Evolutionary conservation across 164 flowering plant species (phyloP).

Genomic region (Nelumbo lutea): DNA sequence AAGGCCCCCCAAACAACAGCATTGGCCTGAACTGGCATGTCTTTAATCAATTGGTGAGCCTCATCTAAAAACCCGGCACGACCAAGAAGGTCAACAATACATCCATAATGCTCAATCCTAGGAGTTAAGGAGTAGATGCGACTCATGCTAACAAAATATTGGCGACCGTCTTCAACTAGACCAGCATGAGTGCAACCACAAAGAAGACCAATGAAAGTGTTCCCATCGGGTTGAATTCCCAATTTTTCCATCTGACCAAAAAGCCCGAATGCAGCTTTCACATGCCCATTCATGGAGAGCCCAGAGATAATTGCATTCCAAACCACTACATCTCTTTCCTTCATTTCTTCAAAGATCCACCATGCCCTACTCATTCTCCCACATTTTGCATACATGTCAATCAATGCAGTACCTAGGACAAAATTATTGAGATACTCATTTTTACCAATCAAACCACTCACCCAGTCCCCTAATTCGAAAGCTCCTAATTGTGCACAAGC

Average conservation of each 20-base stretch:
- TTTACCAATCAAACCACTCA: slow-evolving; percentile 12
- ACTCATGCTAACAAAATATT: slow-evolving; percentile 19
- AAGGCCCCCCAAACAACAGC: slow-evolving; percentile 34
- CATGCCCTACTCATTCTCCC: slow-evolving; percentile 31
- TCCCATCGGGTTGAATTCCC: slow-evolving; percentile 24
- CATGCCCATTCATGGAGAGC: slow-evolving; percentile 28
- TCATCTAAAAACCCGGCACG: slow-evolving; percentile 27
- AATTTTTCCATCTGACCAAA: slow-evolving; percentile 27
- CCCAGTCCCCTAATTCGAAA: slow-evolving; percentile 21
- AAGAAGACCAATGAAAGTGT: slow-evolving; percentile 32
- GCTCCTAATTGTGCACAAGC: slow-evolving; percentile 34
- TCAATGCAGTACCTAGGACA: slow-evolving; percentile 40
- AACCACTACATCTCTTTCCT: slow-evolving; percentile 27
- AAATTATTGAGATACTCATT: slow-evolving; percentile 23
- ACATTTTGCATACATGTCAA: slow-evolving; percentile 74
- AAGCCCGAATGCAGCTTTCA: slow-evolving; percentile 18
- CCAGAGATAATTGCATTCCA: slow-evolving; percentile 33
- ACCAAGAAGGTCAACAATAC: slow-evolving; percentile 33
- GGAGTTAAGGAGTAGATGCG: slow-evolving; percentile 17
- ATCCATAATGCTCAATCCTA: slow-evolving; percentile 33
- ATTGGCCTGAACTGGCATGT: slow-evolving; percentile 33
- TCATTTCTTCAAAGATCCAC: slow-evolving; percentile 23
- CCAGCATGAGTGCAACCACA: slow-evolving; percentile 30
- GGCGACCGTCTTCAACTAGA: slow-evolving; percentile 27
- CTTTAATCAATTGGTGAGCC: slow-evolving; percentile 26